phyloP scores from a whole-genome alignment of 768 basidiomycete species.

The Lactarius deliciosus region DNA sequence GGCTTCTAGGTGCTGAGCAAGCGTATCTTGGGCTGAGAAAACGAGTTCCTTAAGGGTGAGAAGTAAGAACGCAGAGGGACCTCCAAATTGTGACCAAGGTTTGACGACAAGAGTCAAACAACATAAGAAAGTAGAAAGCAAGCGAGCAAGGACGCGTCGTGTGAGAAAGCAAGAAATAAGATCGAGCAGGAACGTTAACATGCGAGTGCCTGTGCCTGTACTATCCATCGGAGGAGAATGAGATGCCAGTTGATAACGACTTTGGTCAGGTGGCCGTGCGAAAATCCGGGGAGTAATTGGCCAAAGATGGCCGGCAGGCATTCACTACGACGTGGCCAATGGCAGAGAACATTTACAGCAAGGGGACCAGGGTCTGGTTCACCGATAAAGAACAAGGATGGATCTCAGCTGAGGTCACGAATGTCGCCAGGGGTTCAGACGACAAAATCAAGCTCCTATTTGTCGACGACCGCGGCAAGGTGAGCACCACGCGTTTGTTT shows the following conservation, averaged over 20 bases:
- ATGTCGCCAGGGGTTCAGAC: slow-evolving; percentile 60
- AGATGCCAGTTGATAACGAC: neutral
- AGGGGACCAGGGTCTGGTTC: slow-evolving; percentile 89
- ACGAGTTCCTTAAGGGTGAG: slow-evolving; percentile 46
- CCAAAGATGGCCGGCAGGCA: slow-evolving; percentile 1
- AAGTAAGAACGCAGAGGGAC: slow-evolving; percentile 40
- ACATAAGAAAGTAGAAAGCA: slow-evolving; percentile 48
- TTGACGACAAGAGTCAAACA: slow-evolving; percentile 40
- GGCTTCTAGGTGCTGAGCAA: slow-evolving; percentile 49
- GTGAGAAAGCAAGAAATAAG: slow-evolving; percentile 28
- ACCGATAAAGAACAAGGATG: slow-evolving; percentile 93
- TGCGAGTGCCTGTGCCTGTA: neutral
- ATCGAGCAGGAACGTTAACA: neutral
- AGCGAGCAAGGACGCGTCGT: slow-evolving; percentile 41
- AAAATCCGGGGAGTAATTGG: slow-evolving; percentile 13
- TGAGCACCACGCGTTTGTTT: slow-evolving; percentile 36
- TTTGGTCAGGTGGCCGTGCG: slow-evolving; percentile 26
- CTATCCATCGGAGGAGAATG: neutral
- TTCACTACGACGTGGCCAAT: slow-evolving; percentile 42
- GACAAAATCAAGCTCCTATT: slow-evolving; percentile 83
- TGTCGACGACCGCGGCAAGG: slow-evolving; percentile 91
- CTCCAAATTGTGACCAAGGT: slow-evolving; percentile 43
- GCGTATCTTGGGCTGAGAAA: slow-evolving; percentile 47
- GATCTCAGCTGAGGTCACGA: slow-evolving; percentile 84
- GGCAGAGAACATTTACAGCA: slow-evolving; percentile 92